A percentile compares a stretch with the other conserved stretches of the same genome.
Evolutionary conservation across 2,329 filamentous ascomycete genomes (phyloP).

Genomic region (Calonectria pauciramosa): DNA sequence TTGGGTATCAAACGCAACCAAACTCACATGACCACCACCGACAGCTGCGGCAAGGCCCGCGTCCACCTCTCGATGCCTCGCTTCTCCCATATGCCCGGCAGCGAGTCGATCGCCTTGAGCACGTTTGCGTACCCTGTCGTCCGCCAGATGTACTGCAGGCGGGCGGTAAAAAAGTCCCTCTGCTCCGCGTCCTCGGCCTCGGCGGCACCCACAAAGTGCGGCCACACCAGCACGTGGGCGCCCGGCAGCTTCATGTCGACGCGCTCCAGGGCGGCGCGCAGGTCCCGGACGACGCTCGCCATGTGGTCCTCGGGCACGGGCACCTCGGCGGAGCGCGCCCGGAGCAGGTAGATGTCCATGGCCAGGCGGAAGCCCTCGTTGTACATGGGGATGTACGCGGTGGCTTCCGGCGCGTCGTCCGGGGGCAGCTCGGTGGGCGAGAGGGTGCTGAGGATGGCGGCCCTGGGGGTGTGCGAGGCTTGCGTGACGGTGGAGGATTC

Average conservation of each 20-base stretch:
- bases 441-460: slow-evolving; percentile 16
- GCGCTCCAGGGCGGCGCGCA: not conserved
- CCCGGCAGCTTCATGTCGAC: slow-evolving; percentile 23
- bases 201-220: slow-evolving; percentile 24
- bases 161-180: slow-evolving; percentile 11
- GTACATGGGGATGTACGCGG: slow-evolving; percentile 18
- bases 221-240: slow-evolving; percentile 28
- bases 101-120: slow-evolving; percentile 24
- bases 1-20: not conserved
- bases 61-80: slow-evolving; percentile 25
- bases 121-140: slow-evolving; percentile 28
- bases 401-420: not conserved
- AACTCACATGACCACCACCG: slow-evolving; percentile 27
- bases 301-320: slow-evolving; percentile 15
- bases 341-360: slow-evolving; percentile 23
- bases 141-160: slow-evolving; percentile 22
- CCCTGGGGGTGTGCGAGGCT: not conserved
- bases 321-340: slow-evolving; percentile 15
- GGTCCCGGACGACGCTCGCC: slow-evolving; percentile 10
- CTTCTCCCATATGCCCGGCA: slow-evolving; percentile 28
- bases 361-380: slow-evolving; percentile 26
- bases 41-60: slow-evolving; percentile 21
- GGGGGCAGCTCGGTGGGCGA: slow-evolving; percentile 13
- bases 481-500: slow-evolving; percentile 10
- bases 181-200: slow-evolving; percentile 10